phyloP scores from a whole-genome alignment of 805 yeast species.

The Candida silvicultrix region DNA sequence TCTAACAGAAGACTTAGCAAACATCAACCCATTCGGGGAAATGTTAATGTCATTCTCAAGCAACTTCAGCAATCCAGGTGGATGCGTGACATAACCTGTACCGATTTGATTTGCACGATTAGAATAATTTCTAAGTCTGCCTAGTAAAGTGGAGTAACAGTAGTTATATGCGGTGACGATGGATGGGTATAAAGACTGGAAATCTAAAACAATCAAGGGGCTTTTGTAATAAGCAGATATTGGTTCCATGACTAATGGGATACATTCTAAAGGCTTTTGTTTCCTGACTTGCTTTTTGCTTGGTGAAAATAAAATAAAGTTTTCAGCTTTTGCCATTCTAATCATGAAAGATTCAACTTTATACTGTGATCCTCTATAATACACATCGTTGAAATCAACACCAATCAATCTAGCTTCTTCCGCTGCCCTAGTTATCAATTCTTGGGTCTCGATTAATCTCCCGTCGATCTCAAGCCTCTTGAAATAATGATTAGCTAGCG shows the following conservation, averaged over 20 bases:
- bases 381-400: constrained; percentile 81
- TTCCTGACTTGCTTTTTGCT: constrained; percentile 72
- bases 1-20: constrained; percentile 58
- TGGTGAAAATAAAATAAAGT: constrained; percentile 69
- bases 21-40: constrained; percentile 86
- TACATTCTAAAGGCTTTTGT: constrained; percentile 80
- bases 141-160: constrained; percentile 71
- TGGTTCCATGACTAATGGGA: constrained; percentile 93
- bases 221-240: constrained; percentile 76
- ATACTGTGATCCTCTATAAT: constrained; percentile 88
- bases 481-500: constrained; percentile 40
- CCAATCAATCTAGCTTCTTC: constrained; percentile 87
- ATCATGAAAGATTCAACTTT: constrained; percentile 83
- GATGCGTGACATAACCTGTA: constrained; percentile 36
- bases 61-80: constrained; percentile 49
- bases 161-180: constrained; percentile 86
- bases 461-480: constrained; percentile 38
- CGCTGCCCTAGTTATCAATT: constrained; percentile 60
- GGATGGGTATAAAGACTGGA: constrained; percentile 92
- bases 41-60: constrained; percentile 50
- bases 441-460: constrained; percentile 42
- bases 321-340: constrained; percentile 72
- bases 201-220: constrained; percentile 86
- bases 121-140: constrained; percentile 47
- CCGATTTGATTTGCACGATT: constrained; percentile 48